Percentiles rank a stretch among this genome's conserved stretches.
phyloP scores from a whole-genome alignment of 768 basidiomycete genomes.

The Agrocybe chaxingu region DNA sequence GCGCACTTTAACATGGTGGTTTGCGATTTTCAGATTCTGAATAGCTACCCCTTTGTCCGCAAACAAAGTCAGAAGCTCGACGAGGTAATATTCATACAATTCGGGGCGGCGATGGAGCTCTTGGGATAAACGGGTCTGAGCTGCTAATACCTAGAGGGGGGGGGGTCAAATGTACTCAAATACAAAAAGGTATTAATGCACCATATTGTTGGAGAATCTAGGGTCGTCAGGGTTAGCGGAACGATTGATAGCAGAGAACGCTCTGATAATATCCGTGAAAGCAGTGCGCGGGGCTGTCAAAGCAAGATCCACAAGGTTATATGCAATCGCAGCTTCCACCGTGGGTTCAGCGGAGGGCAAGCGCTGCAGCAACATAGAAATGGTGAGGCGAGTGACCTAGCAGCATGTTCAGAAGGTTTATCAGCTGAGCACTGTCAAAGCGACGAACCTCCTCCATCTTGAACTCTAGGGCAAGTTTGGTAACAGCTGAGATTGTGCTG shows the following conservation, averaged over 20 bases:
- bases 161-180: background rate
- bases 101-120: slow-evolving; percentile 74
- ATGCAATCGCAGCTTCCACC: slow-evolving; percentile 88
- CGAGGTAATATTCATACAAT: slow-evolving; percentile 73
- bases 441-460: slow-evolving; percentile 69
- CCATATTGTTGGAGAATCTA: slow-evolving; percentile 87
- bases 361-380: slow-evolving; percentile 91
- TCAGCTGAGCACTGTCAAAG: background rate
- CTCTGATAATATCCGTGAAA: slow-evolving; percentile 80
- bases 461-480: slow-evolving; percentile 85
- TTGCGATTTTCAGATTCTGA: slow-evolving; percentile 72
- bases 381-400: slow-evolving; percentile 80
- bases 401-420: background rate
- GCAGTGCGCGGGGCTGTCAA: slow-evolving; percentile 71
- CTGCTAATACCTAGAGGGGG: slow-evolving; percentile 67
- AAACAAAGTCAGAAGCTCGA: slow-evolving; percentile 84
- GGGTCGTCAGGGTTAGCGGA: slow-evolving; percentile 88
- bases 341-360: slow-evolving; percentile 81
- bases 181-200: slow-evolving; percentile 20
- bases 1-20: slow-evolving; percentile 63
- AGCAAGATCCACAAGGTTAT: slow-evolving; percentile 88
- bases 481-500: slow-evolving; percentile 89
- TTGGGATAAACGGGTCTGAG: slow-evolving; percentile 86
- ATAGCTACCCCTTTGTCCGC: slow-evolving; percentile 89
- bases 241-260: slow-evolving; percentile 82